Conservation (phyloP, 2,329 filamentous ascomycete genomes). For the Pseudogymnoascus sp. region DNA sequence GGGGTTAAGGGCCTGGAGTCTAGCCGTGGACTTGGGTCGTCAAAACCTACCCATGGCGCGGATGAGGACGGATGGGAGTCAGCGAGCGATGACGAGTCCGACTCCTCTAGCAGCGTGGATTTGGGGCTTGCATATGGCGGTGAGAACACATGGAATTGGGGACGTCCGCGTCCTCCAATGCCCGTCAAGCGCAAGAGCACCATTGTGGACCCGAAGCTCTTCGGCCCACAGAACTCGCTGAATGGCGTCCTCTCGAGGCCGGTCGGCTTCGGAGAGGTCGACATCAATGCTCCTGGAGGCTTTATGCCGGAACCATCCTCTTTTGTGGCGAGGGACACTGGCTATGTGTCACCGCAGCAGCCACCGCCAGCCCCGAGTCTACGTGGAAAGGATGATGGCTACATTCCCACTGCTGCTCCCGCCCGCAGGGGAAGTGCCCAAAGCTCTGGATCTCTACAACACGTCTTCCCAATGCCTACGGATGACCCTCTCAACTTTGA, state of each 20-base stretch:
- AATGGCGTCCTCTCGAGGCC: slow-evolving; percentile 50
- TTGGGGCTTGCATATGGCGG: slow-evolving; percentile 58
- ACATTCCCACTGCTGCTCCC: background rate
- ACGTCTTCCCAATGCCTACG: slow-evolving; percentile 61
- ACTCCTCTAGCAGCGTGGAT: slow-evolving; percentile 46
- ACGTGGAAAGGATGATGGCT: slow-evolving; percentile 12
- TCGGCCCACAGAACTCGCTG: slow-evolving; percentile 57
- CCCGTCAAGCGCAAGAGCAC: slow-evolving; percentile 38
- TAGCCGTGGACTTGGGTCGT: slow-evolving; percentile 25
- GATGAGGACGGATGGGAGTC: slow-evolving; percentile 55
- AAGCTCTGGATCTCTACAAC: slow-evolving; percentile 44
- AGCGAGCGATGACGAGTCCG: slow-evolving; percentile 47
- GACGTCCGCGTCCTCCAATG: slow-evolving; percentile 31
- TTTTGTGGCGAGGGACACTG: background rate
- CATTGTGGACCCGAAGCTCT: slow-evolving; percentile 52
- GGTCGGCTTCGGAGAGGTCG: slow-evolving; percentile 47
- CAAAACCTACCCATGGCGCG: slow-evolving; percentile 28
- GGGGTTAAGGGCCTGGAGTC: slow-evolving; percentile 13
- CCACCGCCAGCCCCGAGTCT: slow-evolving; percentile 19
- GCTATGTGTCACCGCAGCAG: background rate
- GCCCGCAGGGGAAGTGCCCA: background rate
- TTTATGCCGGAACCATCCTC: background rate
- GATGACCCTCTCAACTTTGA: slow-evolving; percentile 60
- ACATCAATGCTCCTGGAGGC: slow-evolving; percentile 21
- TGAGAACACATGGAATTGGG: slow-evolving; percentile 37